Evolutionary conservation across 371 early-diverging fungal genomes (phyloP), one percentile per base, ranked within the genome.

Genomic region (Mucor irregularis): DNA sequence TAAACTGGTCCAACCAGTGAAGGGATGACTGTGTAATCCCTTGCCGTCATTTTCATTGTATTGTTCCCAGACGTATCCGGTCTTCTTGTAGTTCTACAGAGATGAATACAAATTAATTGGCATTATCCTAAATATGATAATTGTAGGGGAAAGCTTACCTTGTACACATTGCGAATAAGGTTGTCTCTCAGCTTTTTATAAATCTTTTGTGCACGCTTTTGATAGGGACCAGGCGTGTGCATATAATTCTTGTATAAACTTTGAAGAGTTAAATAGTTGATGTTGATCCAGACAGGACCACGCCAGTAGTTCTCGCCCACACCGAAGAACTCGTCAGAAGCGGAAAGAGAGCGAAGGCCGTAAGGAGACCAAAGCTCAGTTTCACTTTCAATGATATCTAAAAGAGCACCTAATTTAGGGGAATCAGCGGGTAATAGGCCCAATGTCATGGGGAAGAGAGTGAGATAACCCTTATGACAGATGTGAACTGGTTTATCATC

Each of bases 1-100:
- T 47, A 95, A 78, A 48, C 94, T 77, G 0, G 93, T 92, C 98
- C 98, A 97, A 9, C 98, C 98, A 7, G 95, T 96, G 58, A 97
- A 97, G 30, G 97, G 98, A 71, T 95, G 95, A 43, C 91, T 89
- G 34, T 92, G 78, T 51, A 84, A 72, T 4, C 96, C 95, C 24
- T 80, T 48, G n/a, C 98, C 98, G 46, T 78, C 83, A 21, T 68
- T 61, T 11, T 84, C 82, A n/a, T 84, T 82, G 71, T 96, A 97
- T 66, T 96, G 95, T 68, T 97, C 96, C 93, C 93, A 96, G 16
- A 93, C 84, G 70, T 85, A 95, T 13, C 94, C 92, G 2, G 93
- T 90, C n/a, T 78, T 61, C 34, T 80, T 56, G 63, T 92, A 97
- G 45, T 91, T 83, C 79, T 87, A 29, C n/a, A 14, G 16, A 3